A percentile compares a stretch with the other conserved stretches of the same genome.
phyloP scores from a whole-genome alignment of 2,329 filamentous ascomycete species.

The Waltergamsia citrina region DNA sequence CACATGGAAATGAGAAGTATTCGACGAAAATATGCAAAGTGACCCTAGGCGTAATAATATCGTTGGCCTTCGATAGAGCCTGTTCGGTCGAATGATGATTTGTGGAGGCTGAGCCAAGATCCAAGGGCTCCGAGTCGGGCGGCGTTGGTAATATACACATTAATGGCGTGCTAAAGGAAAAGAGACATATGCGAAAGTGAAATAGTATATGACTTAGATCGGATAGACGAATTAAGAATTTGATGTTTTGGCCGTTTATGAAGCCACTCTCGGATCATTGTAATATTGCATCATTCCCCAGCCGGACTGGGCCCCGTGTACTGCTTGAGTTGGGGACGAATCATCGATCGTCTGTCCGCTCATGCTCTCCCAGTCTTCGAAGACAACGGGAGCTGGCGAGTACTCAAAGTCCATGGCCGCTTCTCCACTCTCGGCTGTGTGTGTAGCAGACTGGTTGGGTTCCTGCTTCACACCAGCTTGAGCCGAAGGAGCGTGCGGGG shows the following conservation, averaged over 20 bases:
- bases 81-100: no score
- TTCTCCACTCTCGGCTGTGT: slow-evolving; percentile 12
- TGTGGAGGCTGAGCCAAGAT: no score
- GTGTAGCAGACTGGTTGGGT: slow-evolving; percentile 19
- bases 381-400: slow-evolving; percentile 24
- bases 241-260: slow-evolving; percentile 8
- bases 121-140: no score
- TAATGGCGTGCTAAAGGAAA: neutral
- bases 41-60: no score
- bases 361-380: slow-evolving; percentile 32
- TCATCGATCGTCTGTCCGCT: slow-evolving; percentile 23
- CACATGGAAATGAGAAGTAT: no score
- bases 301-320: slow-evolving; percentile 7
- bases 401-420: slow-evolving; percentile 34
- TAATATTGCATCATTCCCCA: slow-evolving; percentile 26
- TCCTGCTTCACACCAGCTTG: slow-evolving; percentile 25
- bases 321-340: slow-evolving; percentile 13
- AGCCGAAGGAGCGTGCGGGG: slow-evolving; percentile 13
- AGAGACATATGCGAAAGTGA: neutral
- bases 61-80: no score
- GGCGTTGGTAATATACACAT: slow-evolving; percentile 1
- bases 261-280: slow-evolving; percentile 19
- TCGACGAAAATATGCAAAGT: no score
- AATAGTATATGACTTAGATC: neutral
- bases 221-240: neutral